Percentiles rank a stretch among this genome's conserved stretches.
Conservation (phyloP, 2,329 filamentous ascomycete species). For the Clonostachys byssicola region DNA sequence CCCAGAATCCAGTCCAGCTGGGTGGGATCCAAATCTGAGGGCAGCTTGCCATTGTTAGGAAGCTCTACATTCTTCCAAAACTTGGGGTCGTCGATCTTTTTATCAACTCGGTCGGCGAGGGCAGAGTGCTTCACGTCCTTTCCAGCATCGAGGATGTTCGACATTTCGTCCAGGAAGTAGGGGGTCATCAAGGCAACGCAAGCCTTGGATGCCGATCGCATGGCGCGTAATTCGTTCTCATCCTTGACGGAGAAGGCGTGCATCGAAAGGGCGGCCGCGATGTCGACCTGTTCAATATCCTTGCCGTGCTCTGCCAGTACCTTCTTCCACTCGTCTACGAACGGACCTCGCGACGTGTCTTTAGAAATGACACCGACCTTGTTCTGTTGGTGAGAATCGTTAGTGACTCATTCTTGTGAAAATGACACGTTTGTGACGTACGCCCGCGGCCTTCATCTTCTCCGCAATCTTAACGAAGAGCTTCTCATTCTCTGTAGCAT, state of each 20-base stretch:
- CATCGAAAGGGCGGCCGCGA: conserved; percentile 75
- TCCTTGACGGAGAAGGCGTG: conserved; percentile 90
- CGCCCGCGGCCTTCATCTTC: conserved; percentile 81
- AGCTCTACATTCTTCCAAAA: conserved; percentile 83
- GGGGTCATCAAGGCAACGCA: conserved; percentile 93
- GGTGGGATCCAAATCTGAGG: conserved; percentile 78
- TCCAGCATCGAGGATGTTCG: conserved; percentile 88
- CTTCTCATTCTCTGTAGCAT: conserved; percentile 86
- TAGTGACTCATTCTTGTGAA: background rate
- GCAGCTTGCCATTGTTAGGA: conserved; percentile 69
- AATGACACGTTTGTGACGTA: conserved; percentile 38
- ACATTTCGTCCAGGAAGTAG: conserved; percentile 98
- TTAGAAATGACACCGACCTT: conserved; percentile 87
- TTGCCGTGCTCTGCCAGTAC: conserved; percentile 73
- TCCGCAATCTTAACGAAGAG: conserved; percentile 81
- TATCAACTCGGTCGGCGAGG: conserved; percentile 81
- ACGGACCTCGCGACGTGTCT: conserved; percentile 80
- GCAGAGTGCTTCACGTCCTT: conserved; percentile 92
- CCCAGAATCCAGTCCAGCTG: conserved; percentile 94
- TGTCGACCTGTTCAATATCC: conserved; percentile 84
- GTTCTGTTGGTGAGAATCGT: conserved; percentile 47
- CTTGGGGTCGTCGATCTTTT: conserved; percentile 88
- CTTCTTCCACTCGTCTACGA: conserved; percentile 95
- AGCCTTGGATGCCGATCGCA: conserved; percentile 90
- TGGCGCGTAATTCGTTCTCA: conserved; percentile 86